Conservation (phyloP, 768 basidiomycete genomes). For the Boletus patriciae region DNA sequence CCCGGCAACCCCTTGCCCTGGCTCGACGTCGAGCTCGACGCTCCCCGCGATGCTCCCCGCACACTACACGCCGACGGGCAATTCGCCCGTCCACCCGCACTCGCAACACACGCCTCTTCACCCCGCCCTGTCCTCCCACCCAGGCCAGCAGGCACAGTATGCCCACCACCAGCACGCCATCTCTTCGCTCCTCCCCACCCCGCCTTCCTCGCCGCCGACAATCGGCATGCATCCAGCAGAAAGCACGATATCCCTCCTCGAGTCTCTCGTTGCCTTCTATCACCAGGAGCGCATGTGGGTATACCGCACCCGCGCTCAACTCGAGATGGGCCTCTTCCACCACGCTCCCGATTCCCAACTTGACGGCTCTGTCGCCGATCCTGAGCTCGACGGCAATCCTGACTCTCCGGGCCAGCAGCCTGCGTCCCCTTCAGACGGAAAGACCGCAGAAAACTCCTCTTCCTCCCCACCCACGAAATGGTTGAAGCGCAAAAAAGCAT, state of each 20-base stretch:
- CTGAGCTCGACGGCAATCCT: conserved; percentile 22
- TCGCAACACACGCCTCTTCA: conserved; percentile 30
- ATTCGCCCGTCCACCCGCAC: conserved; percentile 21
- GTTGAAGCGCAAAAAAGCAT: conserved; percentile 59
- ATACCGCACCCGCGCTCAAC: conserved; percentile 59
- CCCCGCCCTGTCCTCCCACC: conserved; percentile 29
- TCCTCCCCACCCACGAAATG: conserved; percentile 39
- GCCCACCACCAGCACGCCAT: conserved; percentile 27
- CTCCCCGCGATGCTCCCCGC: conserved; percentile 70
- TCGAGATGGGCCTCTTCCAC: conserved; percentile 48
- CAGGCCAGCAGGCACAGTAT: conserved; percentile 24
- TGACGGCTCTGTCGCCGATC: conserved; percentile 9
- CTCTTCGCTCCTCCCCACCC: conserved; percentile 36
- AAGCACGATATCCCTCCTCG: conserved; percentile 57
- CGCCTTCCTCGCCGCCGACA: conserved; percentile 34
- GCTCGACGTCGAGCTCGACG: conserved; percentile 2
- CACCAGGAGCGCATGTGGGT: conserved; percentile 73
- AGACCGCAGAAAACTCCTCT: conserved; percentile 35
- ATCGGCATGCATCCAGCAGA: conserved; percentile 38
- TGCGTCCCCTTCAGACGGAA: conserved; percentile 23
- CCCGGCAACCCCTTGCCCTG: not conserved
- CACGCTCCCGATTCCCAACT: conserved; percentile 7
- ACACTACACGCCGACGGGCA: conserved; percentile 24
- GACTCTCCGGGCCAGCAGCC: conserved; percentile 20
- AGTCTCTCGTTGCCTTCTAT: conserved; percentile 65